phyloP scores from a whole-genome alignment of 2,329 filamentous ascomycete genomes.

The Epichloe uncinata region DNA sequence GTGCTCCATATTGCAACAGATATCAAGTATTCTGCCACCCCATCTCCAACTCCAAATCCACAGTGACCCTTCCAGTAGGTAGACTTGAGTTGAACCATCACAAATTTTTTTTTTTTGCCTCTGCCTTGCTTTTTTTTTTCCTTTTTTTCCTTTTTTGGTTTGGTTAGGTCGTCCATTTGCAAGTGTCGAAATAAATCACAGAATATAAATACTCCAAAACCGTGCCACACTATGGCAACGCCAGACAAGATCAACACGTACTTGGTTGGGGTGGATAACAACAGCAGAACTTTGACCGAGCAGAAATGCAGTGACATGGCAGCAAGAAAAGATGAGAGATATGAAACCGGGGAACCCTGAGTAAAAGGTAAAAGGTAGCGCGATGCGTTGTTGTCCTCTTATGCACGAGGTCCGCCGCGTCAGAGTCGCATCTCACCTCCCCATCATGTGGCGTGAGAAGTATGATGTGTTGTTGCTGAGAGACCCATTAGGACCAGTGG shows the following conservation, averaged over 20 bases:
- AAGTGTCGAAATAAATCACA: background rate
- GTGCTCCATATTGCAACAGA: constrained; percentile 2
- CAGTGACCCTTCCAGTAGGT: background rate
- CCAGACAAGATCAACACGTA: background rate
- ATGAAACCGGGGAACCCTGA: background rate
- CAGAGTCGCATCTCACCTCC: constrained; percentile 11
- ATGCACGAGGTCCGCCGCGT: background rate
- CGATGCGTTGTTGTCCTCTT: background rate
- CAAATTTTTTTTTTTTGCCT: background rate
- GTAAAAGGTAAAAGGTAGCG: background rate
- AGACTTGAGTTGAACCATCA: background rate
- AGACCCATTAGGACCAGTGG: constrained; percentile 9
- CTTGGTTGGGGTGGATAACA: background rate
- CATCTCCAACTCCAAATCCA: constrained; percentile 4
- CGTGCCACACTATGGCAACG: background rate
- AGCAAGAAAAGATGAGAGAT: background rate
- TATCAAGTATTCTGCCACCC: constrained; percentile 2
- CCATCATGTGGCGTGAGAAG: constrained; percentile 22
- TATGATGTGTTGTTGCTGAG: constrained; percentile 12
- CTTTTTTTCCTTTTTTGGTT: background rate
- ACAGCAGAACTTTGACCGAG: background rate
- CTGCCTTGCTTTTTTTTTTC: background rate
- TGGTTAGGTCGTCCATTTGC: background rate
- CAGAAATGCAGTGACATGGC: background rate
- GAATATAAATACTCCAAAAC: background rate